A percentile compares a stretch with the other conserved stretches of the same genome.
Conservation (phyloP, 352 stramenopile species). For the Thalassiosira pacifica region DNA sequence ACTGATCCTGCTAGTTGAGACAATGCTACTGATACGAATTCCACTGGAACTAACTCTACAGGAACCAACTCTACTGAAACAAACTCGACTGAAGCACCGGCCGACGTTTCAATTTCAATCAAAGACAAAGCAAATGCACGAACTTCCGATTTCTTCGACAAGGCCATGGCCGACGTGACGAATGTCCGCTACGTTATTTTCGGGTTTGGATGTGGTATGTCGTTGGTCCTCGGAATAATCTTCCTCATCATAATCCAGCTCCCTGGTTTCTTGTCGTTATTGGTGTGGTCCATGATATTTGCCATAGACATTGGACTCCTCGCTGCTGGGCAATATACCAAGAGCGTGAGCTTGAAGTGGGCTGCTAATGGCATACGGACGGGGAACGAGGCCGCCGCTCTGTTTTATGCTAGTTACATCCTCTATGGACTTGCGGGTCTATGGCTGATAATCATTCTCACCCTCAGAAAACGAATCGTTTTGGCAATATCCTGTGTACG, state of each 20-base stretch:
- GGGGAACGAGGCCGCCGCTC: conserved; percentile 46
- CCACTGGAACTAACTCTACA: too few relatives aligned
- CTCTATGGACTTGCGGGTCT: conserved; percentile 73
- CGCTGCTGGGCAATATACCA: conserved; percentile 64
- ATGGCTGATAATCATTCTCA: conserved; percentile 82
- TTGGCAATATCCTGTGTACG: conserved; percentile 87
- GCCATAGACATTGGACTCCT: conserved; percentile 69
- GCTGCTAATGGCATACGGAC: conserved; percentile 34
- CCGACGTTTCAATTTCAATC: conserved; percentile 19
- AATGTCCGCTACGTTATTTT: conserved; percentile 79
- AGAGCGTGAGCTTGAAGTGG: conserved; percentile 57
- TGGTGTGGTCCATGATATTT: conserved; percentile 85
- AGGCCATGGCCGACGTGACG: conserved; percentile 77
- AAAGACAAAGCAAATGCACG: conserved; percentile 34
- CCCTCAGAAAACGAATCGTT: conserved; percentile 83
- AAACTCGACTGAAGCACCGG: conserved; percentile 32
- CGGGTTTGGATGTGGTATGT: conserved; percentile 84
- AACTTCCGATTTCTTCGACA: conserved; percentile 38
- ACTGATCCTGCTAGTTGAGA: too few relatives aligned
- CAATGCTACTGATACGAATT: too few relatives aligned
- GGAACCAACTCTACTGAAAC: background rate
- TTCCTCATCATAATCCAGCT: conserved; percentile 87
- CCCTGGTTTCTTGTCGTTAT: conserved; percentile 80
- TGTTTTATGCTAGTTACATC: conserved; percentile 65
- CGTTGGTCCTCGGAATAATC: conserved; percentile 78